Base-by-base conservation (phyloP, 768 basidiomycete genomes). In the Boletus vermiculosoides region DNA sequence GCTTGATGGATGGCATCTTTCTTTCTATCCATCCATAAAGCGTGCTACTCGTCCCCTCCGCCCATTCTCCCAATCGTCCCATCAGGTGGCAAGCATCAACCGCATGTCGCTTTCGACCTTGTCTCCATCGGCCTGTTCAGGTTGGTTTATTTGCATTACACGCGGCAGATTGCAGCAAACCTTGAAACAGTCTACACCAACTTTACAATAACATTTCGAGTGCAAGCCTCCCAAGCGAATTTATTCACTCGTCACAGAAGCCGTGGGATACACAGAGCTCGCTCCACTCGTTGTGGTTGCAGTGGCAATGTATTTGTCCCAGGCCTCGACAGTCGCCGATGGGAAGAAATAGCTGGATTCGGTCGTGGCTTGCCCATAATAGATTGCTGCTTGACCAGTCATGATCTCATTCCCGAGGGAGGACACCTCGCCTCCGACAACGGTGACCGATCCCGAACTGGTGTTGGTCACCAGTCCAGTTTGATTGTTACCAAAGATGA, bases 271-370 rank as follows among this genome's bases (percentile, higher is more conserved):
- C 39, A n/a, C n/a, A 10, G 39, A 40, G 10, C 39, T n/a, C 10
- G 20, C 2, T 13, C 12, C 12, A 20, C 41, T 22, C 20, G 11
- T 49, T 13, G 47, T 12, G 4, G 44, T 78, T 45, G 75, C 76
- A 1, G 78, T 78, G 18, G 65, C 68, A 33, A 84, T 79, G 61
- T 81, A 85, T 3, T 74, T 67, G n/a, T 77, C 67, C 85, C 85
- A 87, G 1, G 84, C 83, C 6, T 75, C 78, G 39, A 80, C 75
- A 0, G 84, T 87, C 2, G 80, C 83, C 1, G 76, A 66, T 1
- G 84, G 84, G 64, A 79, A 83, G n/a, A 81, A 68, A 33, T 12
- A 12, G 11, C 31, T 33, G 12, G 31, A 33, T 33, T 33, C 31
- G 11, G 31, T 33, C 12, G 31, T 33, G 2, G 31, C 31, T 33